Evolutionary conservation across 1,284 basidiomycete genomes (phyloP).

Genomic region (Ceraceosorus bombacis): DNA sequence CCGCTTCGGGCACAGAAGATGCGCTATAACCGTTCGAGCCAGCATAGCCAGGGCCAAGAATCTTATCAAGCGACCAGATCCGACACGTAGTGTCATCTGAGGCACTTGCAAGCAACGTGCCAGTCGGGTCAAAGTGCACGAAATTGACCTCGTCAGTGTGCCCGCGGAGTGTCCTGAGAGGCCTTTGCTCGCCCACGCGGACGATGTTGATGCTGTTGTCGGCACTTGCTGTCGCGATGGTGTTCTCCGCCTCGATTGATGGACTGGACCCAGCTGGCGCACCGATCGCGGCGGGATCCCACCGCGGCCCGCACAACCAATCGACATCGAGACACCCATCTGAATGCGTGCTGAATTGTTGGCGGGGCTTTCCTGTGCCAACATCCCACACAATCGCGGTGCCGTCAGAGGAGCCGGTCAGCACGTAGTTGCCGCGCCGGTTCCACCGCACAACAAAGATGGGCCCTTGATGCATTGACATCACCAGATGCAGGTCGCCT

Average conservation of each 20-base stretch:
- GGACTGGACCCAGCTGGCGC: not conserved
- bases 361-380: conserved; percentile 42
- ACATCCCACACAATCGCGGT: conserved; percentile 48
- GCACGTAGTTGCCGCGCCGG: conserved; percentile 41
- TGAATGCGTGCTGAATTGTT: conserved; percentile 42
- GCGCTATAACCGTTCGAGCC: not conserved
- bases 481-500: conserved; percentile 46
- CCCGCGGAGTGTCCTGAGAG: conserved; percentile 38
- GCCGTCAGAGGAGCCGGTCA: conserved; percentile 44
- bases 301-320: conserved; percentile 37
- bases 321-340: conserved; percentile 46
- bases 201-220: conserved; percentile 45
- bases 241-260: conserved; percentile 18
- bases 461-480: conserved; percentile 49
- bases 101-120: conserved; percentile 41
- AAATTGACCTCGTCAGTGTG: conserved; percentile 48
- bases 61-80: conserved; percentile 38
- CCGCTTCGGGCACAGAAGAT: not conserved
- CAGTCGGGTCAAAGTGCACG: conserved; percentile 44
- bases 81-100: conserved; percentile 43
- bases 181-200: conserved; percentile 42
- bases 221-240: conserved; percentile 46
- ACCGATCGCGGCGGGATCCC: conserved; percentile 6
- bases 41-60: not conserved
- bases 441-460: conserved; percentile 48